A percentile compares a stretch with the other conserved stretches of the same genome.
Conservation (phyloP, 257 asterid genomes). For the Scutellaria minor region DNA sequence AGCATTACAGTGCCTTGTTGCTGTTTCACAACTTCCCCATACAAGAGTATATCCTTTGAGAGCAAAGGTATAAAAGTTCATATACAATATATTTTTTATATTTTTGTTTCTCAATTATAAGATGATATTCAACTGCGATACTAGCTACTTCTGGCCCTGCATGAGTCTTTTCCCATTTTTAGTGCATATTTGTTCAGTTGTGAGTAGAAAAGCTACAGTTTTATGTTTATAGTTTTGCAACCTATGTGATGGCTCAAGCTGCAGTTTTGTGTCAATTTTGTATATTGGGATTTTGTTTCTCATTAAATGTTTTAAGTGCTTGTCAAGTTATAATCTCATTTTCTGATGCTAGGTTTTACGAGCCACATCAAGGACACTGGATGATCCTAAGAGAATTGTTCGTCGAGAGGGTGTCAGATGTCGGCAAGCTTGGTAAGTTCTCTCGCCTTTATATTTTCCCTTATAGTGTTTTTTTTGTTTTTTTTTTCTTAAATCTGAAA, state of each 20-base stretch:
- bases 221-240: slow-evolving; percentile 5
- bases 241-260: slow-evolving; percentile 6
- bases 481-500: slow-evolving; percentile 1
- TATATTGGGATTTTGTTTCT: not conserved
- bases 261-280: not conserved
- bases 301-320: not conserved
- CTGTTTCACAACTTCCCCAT: slow-evolving; percentile 75
- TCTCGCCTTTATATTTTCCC: slow-evolving; percentile 1
- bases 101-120: not conserved
- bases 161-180: not conserved
- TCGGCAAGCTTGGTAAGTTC: slow-evolving; percentile 74
- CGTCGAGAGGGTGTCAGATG: slow-evolving; percentile 94
- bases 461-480: not conserved
- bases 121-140: not conserved
- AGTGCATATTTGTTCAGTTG: not conserved
- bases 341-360: slow-evolving; percentile 64
- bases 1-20: slow-evolving; percentile 88
- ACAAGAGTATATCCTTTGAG: slow-evolving; percentile 78
- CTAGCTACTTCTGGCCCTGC: slow-evolving; percentile 4
- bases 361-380: slow-evolving; percentile 76
- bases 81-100: slow-evolving; percentile 15
- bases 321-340: slow-evolving; percentile 22
- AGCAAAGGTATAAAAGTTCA: slow-evolving; percentile 56
- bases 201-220: slow-evolving; percentile 17
- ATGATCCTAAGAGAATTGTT: slow-evolving; percentile 85